Conservation (phyloP, 2,329 filamentous ascomycete genomes). For the Emydomyces testavorans region DNA sequence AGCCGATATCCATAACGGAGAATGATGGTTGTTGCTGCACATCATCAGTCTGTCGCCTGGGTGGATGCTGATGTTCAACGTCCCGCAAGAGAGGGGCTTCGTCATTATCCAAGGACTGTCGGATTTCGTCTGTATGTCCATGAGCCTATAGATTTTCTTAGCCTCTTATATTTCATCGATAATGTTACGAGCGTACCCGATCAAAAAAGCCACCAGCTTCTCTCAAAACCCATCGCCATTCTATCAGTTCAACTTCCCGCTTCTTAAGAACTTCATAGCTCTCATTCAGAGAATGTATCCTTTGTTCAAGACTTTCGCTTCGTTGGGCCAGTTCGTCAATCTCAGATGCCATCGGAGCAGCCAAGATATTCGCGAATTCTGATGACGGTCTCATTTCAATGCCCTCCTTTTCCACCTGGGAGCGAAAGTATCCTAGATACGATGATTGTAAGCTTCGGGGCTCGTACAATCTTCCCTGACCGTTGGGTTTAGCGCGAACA, state of each 20-base stretch:
- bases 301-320: constrained; percentile 82
- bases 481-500: constrained; percentile 30
- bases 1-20: constrained; percentile 96
- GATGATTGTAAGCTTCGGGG: not conserved
- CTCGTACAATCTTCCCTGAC: not conserved
- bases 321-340: constrained; percentile 93
- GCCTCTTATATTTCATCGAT: not conserved
- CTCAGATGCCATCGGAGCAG: constrained; percentile 79
- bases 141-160: constrained; percentile 49
- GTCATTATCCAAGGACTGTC: constrained; percentile 73
- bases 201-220: constrained; percentile 98
- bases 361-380: constrained; percentile 76
- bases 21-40: constrained; percentile 65
- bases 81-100: constrained; percentile 90
- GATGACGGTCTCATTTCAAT: constrained; percentile 83
- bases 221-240: constrained; percentile 95
- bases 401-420: constrained; percentile 86
- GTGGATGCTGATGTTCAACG: constrained; percentile 65
- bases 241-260: constrained; percentile 87
- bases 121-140: constrained; percentile 92
- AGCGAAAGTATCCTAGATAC: constrained; percentile 72
- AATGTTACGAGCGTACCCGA: constrained; percentile 37
- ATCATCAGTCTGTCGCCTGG: constrained; percentile 49
- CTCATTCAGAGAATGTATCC: constrained; percentile 83
- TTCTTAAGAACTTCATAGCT: constrained; percentile 98